Evolutionary conservation across 1,139 yeast genomes (phyloP).

Genomic region (Arxiozyma bovina): DNA sequence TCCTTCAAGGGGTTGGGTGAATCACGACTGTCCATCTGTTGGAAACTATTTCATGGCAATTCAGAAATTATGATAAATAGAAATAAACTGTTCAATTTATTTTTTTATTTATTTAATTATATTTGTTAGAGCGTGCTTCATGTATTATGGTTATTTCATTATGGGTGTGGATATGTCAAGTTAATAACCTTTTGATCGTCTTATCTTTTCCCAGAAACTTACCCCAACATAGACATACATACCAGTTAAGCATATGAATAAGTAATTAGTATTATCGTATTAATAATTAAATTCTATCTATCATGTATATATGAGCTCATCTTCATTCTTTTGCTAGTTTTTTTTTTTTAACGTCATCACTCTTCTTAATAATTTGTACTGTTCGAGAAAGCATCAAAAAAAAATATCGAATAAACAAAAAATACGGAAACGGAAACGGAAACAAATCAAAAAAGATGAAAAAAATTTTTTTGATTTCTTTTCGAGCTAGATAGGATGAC

Average conservation of each 20-base stretch:
- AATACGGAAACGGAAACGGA: too few relatives aligned
- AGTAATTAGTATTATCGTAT: not conserved
- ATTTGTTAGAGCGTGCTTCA: not conserved
- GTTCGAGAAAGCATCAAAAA: not conserved
- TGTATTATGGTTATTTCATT: too few relatives aligned
- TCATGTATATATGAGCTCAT: not conserved
- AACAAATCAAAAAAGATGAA: not conserved
- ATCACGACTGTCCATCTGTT: conserved; percentile 46
- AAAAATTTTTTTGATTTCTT: not conserved
- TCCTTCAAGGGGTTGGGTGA: conserved; percentile 81
- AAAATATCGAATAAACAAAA: not conserved
- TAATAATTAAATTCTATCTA: too few relatives aligned
- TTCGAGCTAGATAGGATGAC: not conserved
- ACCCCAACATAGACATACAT: not conserved
- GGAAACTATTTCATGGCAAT: conserved; percentile 92
- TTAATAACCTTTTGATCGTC: not conserved
- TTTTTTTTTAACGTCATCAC: too few relatives aligned
- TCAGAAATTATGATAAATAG: conserved; percentile 15
- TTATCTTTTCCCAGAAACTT: too few relatives aligned
- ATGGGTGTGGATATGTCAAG: not conserved
- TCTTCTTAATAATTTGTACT: too few relatives aligned
- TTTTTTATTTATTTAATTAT: not conserved
- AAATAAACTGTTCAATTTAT: not conserved
- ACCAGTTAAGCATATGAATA: not conserved
- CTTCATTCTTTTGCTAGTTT: too few relatives aligned